Evolutionary conservation across 345 rosid species (phyloP).

Genomic region (Pugionium cornutum): DNA sequence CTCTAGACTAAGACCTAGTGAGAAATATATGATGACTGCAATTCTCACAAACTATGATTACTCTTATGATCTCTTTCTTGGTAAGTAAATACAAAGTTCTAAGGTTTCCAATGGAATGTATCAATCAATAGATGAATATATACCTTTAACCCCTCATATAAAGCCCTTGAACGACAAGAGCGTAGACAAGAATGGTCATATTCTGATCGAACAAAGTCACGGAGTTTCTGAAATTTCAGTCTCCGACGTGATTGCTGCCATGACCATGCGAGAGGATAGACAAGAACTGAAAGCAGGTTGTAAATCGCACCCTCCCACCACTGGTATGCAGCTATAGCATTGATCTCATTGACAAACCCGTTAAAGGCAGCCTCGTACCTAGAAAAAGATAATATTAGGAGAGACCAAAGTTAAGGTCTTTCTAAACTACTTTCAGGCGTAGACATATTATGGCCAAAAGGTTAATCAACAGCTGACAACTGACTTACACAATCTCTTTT

Average conservation of each 20-base stretch:
- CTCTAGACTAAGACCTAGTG: background rate
- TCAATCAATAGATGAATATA: conserved; percentile 15
- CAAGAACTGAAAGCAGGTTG: conserved; percentile 70
- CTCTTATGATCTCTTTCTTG: background rate
- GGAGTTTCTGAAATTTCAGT: conserved; percentile 81
- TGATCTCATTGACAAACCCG: conserved; percentile 87
- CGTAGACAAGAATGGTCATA: conserved; percentile 96
- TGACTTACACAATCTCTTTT: conserved; percentile 77
- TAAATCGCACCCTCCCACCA: conserved; percentile 96
- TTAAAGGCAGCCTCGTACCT: conserved; percentile 89
- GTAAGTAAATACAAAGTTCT: background rate
- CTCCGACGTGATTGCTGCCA: conserved; percentile 82
- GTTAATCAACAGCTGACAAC: conserved; percentile 7
- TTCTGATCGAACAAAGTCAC: conserved; percentile 93
- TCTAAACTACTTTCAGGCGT: conserved; percentile 10
- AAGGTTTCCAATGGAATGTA: background rate
- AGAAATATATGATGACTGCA: no score
- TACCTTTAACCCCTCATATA: conserved; percentile 95
- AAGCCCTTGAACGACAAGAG: conserved; percentile 95
- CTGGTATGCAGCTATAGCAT: conserved; percentile 80
- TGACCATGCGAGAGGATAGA: conserved; percentile 91
- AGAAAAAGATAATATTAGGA: conserved; percentile 16
- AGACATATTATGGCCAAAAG: background rate
- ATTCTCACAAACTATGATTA: conserved; percentile 11
- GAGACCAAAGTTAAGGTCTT: conserved; percentile 2